Percentiles rank a stretch among this genome's conserved stretches.
phyloP scores from a whole-genome alignment of 176 grass and related monocot species.

The Cenchrus fungigraminus region DNA sequence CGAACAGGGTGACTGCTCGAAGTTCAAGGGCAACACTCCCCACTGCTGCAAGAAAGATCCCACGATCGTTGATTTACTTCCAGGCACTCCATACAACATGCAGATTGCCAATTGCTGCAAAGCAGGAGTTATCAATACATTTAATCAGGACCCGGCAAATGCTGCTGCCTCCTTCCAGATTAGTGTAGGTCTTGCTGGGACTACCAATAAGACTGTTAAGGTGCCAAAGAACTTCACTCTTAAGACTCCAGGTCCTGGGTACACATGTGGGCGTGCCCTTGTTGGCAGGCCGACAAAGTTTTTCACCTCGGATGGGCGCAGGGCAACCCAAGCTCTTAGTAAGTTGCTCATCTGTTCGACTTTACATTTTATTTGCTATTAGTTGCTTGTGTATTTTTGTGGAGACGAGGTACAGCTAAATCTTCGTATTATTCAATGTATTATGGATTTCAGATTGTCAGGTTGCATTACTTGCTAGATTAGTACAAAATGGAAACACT shows the following conservation, averaged over 20 bases:
- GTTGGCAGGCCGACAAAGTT: constrained; percentile 70
- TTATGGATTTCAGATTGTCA: constrained; percentile 12
- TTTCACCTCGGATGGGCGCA: constrained; percentile 61
- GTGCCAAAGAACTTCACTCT: constrained; percentile 81
- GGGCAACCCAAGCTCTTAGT: constrained; percentile 82
- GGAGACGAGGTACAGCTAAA: constrained; percentile 34
- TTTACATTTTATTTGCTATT: constrained; percentile 27
- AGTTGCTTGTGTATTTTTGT: constrained; percentile 24
- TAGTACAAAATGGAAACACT: constrained; percentile 21
- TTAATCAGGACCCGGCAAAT: constrained; percentile 71
- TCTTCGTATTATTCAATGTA: constrained; percentile 14
- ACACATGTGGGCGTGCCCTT: constrained; percentile 70
- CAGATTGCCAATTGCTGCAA: constrained; percentile 94
- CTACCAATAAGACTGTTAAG: constrained; percentile 83
- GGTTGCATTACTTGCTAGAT: constrained; percentile 24
- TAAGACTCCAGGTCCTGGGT: constrained; percentile 79
- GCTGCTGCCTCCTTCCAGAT: constrained; percentile 79
- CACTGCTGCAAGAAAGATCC: constrained; percentile 85
- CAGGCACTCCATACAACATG: constrained; percentile 72
- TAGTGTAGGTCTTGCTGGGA: constrained; percentile 84
- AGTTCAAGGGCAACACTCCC: constrained; percentile 60
- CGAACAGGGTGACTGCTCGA: constrained; percentile 90
- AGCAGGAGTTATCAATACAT: constrained; percentile 71
- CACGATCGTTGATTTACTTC: constrained; percentile 75
- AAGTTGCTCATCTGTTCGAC: constrained; percentile 47